Conservation (phyloP, 2,329 filamentous ascomycete genomes). For the Fusarium euwallaceae region DNA sequence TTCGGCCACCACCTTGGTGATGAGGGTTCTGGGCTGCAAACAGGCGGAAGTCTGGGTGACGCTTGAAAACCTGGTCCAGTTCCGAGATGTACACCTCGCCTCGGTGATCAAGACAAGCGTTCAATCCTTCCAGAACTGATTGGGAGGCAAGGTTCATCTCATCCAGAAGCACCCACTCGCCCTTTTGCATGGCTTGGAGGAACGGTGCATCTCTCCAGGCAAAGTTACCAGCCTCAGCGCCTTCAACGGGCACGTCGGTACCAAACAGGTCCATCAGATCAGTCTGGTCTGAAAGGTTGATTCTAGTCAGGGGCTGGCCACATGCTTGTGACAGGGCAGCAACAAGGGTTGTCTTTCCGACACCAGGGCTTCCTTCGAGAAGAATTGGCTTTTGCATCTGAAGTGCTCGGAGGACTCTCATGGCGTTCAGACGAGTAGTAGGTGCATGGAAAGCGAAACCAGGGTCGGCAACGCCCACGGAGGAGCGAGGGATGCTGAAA, state of each 20-base stretch:
- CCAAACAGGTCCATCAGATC: slow-evolving; percentile 98
- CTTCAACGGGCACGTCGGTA: slow-evolving; percentile 94
- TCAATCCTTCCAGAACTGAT: slow-evolving; percentile 94
- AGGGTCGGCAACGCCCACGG: slow-evolving; percentile 55
- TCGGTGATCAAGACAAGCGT: slow-evolving; percentile 95
- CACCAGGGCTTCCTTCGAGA: slow-evolving; percentile 96
- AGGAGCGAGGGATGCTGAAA: slow-evolving; percentile 73
- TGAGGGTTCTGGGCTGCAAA: slow-evolving; percentile 99
- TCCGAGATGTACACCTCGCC: slow-evolving; percentile 97
- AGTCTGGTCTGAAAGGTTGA: slow-evolving; percentile 98
- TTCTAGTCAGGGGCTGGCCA: slow-evolving; percentile 86
- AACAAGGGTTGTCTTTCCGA: slow-evolving; percentile 96
- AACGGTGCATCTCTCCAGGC: slow-evolving; percentile 97
- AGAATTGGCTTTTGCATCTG: slow-evolving; percentile 92
- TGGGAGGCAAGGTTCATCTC: slow-evolving; percentile 99
- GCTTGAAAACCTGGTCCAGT: slow-evolving; percentile 91
- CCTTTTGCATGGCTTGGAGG: slow-evolving; percentile 94
- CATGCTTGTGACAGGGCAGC: slow-evolving; percentile 84
- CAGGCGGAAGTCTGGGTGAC: slow-evolving; percentile 90
- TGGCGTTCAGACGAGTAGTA: slow-evolving; percentile 89
- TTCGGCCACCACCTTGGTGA: slow-evolving; percentile 94
- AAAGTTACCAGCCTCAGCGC: slow-evolving; percentile 90
- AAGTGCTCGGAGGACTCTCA: slow-evolving; percentile 90
- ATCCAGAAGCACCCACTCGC: slow-evolving; percentile 95
- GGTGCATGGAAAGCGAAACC: slow-evolving; percentile 82